A percentile compares a stretch with the other conserved stretches of the same genome.
Evolutionary conservation across 306 rosid genomes (phyloP).

Genomic region (Albizia julibrissin): DNA sequence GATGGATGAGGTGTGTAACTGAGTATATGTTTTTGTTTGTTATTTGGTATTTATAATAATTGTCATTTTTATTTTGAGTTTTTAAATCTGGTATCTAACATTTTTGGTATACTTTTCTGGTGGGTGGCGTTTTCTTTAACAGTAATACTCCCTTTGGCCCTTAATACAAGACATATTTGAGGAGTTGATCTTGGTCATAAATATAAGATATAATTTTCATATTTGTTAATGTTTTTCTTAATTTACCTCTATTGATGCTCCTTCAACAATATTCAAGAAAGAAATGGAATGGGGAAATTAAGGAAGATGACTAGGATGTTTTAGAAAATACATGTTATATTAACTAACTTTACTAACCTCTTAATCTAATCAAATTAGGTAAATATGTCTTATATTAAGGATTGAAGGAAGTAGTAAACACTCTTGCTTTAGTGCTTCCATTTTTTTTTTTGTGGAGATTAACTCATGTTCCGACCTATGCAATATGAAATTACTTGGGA

Average conservation of each 20-base stretch:
- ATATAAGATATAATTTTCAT: too few species aligned
- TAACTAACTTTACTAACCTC: too few species aligned
- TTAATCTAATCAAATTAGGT: too few species aligned
- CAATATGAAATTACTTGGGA: background rate
- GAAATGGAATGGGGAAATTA: too few species aligned
- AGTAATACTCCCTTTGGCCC: background rate
- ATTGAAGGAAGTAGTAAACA: background rate
- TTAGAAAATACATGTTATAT: too few species aligned
- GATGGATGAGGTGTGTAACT: constrained; percentile 8
- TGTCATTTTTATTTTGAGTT: background rate
- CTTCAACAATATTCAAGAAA: too few species aligned
- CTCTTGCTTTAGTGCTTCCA: background rate
- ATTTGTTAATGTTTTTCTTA: too few species aligned
- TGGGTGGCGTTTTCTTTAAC: background rate
- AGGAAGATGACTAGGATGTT: too few species aligned
- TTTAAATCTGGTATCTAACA: background rate
- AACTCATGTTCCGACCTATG: background rate
- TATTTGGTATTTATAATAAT: background rate
- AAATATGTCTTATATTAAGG: too few species aligned
- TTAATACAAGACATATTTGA: too few species aligned
- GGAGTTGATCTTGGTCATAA: too few species aligned
- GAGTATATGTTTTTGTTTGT: background rate
- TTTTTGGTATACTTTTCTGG: background rate
- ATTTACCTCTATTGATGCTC: too few species aligned
- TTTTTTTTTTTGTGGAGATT: background rate